These are phyloP conservation scores for Diaporthe vaccinii DNA, from an alignment of 2,329 filamentous ascomycete species.

Conservation along the genomic window DNA sequence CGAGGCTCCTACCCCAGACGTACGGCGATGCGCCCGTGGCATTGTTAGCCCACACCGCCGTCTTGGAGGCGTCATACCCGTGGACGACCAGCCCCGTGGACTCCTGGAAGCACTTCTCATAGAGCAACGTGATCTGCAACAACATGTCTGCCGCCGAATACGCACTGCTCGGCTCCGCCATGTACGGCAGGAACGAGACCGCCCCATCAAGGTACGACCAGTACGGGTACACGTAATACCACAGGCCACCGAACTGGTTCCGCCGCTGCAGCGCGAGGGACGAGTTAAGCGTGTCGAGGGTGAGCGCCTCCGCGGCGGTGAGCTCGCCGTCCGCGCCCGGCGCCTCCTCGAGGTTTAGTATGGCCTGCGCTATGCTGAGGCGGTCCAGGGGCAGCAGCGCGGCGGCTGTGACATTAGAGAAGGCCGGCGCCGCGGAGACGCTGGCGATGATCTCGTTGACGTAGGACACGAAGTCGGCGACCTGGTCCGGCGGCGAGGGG, in stretches of 20 bases:
- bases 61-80: slow-evolving; percentile 65
- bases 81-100: slow-evolving; percentile 62
- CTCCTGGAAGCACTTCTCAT: slow-evolving; percentile 56
- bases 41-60: slow-evolving; percentile 65
- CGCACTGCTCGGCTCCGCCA: slow-evolving; percentile 56
- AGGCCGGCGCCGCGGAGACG: slow-evolving; percentile 54
- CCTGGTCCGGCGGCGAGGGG: not conserved
- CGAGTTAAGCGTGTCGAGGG: slow-evolving; percentile 35
- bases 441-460: slow-evolving; percentile 54
- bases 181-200: slow-evolving; percentile 55
- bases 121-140: slow-evolving; percentile 61
- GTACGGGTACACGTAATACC: slow-evolving; percentile 41
- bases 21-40: slow-evolving; percentile 63
- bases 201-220: slow-evolving; percentile 43
- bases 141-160: slow-evolving; percentile 62
- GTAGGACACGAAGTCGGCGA: not conserved
- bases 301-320: slow-evolving; percentile 8
- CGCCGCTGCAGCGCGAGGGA: slow-evolving; percentile 37
- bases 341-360: not conserved
- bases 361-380: slow-evolving; percentile 36
- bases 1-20: slow-evolving; percentile 67
- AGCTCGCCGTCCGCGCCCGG: not conserved
- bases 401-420: slow-evolving; percentile 44
- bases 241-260: slow-evolving; percentile 40
- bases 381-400: slow-evolving; percentile 39